Conservation (phyloP, 306 rosid species). For the Astragalus glycyphyllos region DNA sequence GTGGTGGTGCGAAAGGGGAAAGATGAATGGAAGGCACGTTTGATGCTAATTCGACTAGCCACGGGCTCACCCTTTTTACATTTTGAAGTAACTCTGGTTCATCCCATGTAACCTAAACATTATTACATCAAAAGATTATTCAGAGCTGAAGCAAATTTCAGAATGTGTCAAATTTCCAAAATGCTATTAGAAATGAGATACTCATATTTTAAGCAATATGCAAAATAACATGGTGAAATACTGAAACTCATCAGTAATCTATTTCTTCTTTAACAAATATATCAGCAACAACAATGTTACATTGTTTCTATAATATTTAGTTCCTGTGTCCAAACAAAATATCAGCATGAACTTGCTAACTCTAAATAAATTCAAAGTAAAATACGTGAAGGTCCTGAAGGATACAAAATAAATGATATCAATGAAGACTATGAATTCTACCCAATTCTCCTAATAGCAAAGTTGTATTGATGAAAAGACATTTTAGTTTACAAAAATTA, state of each 20-base stretch:
- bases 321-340: neutral
- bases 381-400: neutral
- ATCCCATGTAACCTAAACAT: constrained; percentile 82
- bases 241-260: neutral
- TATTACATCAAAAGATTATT: constrained; percentile 32
- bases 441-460: neutral
- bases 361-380: neutral
- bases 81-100: constrained; percentile 84
- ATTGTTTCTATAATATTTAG: constrained; percentile 2
- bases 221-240: neutral
- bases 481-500: neutral
- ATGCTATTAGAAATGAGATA: neutral
- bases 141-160: neutral
- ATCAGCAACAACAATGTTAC: neutral
- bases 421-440: neutral
- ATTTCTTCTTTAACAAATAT: constrained; percentile 3
- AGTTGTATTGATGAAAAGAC: neutral
- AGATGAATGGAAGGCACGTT: constrained; percentile 69
- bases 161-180: neutral
- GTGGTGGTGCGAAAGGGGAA: constrained; percentile 71
- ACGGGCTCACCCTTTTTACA: constrained; percentile 83
- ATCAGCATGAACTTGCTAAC: neutral
- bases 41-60: constrained; percentile 81
- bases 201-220: neutral
- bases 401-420: constrained; percentile 20